Conservation (phyloP, 306 rosid genomes). For the Begonia loranthoides region DNA sequence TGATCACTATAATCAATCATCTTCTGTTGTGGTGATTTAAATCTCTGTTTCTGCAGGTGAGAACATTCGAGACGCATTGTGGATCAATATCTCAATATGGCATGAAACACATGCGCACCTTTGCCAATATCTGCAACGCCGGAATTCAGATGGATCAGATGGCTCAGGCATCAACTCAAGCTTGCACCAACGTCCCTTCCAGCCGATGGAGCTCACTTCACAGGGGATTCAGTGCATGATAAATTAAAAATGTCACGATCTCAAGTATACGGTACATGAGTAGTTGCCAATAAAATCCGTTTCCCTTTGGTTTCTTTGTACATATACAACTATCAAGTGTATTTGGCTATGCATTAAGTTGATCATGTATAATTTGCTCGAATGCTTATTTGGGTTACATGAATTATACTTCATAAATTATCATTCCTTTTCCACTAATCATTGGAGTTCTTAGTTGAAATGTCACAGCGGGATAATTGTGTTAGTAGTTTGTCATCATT, state of each 20-base stretch:
- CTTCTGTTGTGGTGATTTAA: background rate
- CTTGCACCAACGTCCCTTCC: conserved; percentile 47
- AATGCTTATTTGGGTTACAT: no score
- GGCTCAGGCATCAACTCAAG: conserved; percentile 70
- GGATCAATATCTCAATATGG: conserved; percentile 94
- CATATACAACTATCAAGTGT: background rate
- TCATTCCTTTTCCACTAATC: no score
- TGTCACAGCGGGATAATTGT: no score
- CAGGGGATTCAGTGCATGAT: conserved; percentile 61
- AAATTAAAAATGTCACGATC: background rate
- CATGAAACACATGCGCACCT: conserved; percentile 90
- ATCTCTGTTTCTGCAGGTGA: conserved; percentile 38
- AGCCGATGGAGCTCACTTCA: conserved; percentile 66
- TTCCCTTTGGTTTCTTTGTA: no score
- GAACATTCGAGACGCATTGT: conserved; percentile 77
- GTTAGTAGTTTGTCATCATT: no score
- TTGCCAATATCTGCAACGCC: conserved; percentile 85
- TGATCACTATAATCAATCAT: background rate
- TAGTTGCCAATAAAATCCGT: conserved; percentile 5
- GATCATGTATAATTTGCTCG: background rate
- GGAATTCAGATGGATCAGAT: conserved; percentile 50
- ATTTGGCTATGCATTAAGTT: conserved; percentile 1
- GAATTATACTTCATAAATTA: no score
- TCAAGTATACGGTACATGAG: background rate
- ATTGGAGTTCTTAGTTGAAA: no score